These are phyloP conservation scores for Gastrodia elata DNA, from an alignment of 106 monocot genomes.

Conservation along the genomic window DNA sequence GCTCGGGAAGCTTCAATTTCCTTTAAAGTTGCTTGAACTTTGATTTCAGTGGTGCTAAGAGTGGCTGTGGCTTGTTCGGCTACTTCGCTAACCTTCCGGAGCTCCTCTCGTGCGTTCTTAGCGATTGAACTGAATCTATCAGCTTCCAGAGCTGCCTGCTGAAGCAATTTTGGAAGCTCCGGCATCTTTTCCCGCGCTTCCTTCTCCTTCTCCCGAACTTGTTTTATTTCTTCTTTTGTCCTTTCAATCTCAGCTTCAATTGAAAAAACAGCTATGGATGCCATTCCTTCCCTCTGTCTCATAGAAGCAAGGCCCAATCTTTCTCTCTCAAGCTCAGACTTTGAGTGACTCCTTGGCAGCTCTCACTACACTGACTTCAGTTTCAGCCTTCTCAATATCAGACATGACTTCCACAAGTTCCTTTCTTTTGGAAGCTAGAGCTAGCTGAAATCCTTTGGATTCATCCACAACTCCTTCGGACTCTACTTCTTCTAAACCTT, in stretches of 20 bases:
- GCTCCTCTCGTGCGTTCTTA: conserved; percentile 8
- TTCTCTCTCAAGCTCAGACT: conserved; percentile 34
- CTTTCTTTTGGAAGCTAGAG: conserved; percentile 13
- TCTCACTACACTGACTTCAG: conserved; percentile 28
- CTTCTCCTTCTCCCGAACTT: background rate
- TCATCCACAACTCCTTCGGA: background rate
- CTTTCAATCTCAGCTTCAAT: conserved; percentile 9
- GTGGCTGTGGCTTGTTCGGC: conserved; percentile 11
- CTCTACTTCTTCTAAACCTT: background rate
- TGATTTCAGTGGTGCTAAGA: conserved; percentile 12
- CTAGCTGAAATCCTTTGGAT: conserved; percentile 5
- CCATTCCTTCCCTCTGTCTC: conserved; percentile 34
- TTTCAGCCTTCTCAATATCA: conserved; percentile 30
- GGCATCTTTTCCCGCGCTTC: conserved; percentile 7
- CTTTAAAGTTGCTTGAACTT: conserved; percentile 8
- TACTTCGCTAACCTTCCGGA: background rate
- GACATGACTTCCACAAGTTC: conserved; percentile 41
- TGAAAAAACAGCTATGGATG: conserved; percentile 8
- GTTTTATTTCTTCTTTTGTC: conserved; percentile 6
- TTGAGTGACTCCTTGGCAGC: conserved; percentile 28
- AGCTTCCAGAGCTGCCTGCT: conserved; percentile 4
- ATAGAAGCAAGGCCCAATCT: conserved; percentile 20
- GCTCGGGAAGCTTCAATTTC: conserved; percentile 13
- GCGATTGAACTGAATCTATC: background rate
- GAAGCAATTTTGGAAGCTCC: conserved; percentile 14